phyloP scores from a whole-genome alignment of 352 stramenopile genomes.

The Phytophthora syringae region DNA sequence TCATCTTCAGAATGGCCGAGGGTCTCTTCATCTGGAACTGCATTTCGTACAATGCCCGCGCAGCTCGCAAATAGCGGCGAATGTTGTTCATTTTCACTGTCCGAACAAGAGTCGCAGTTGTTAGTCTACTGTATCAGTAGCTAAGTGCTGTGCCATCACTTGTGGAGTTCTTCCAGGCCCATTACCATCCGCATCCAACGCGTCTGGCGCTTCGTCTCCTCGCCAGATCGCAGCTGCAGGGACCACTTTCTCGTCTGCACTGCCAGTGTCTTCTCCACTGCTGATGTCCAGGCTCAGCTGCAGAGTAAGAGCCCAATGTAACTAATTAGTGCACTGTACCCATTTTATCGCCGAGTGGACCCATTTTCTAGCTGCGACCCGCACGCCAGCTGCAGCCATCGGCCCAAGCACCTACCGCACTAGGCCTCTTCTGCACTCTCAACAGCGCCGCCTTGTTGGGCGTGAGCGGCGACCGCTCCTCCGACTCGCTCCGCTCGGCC shows the following conservation, averaged over 20 bases:
- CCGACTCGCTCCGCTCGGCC: constrained; percentile 21
- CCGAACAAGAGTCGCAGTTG: not conserved
- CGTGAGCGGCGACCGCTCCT: constrained; percentile 27
- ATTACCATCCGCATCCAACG: constrained; percentile 35
- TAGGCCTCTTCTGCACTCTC: constrained; percentile 31
- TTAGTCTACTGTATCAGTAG: not conserved
- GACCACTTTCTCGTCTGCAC: constrained; percentile 27
- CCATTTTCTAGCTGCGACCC: not conserved
- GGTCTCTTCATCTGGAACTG: constrained; percentile 80
- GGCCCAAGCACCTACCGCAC: constrained; percentile 13
- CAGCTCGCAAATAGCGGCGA: constrained; percentile 63
- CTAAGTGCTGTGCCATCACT: no score
- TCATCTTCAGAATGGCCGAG: constrained; percentile 78
- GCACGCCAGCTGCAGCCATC: no score
- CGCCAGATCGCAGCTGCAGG: constrained; percentile 30
- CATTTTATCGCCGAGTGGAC: not conserved
- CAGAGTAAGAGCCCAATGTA: not conserved
- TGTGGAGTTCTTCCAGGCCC: no score
- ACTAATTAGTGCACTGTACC: no score
- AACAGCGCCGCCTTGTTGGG: constrained; percentile 33
- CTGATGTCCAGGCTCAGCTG: constrained; percentile 34
- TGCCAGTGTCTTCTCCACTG: constrained; percentile 24
- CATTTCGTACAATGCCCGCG: constrained; percentile 72
- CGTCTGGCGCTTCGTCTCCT: constrained; percentile 16
- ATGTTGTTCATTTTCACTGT: constrained; percentile 68